These are phyloP conservation scores for Fragaria vesca DNA, from an alignment of 306 rosid genomes.

Conservation along the genomic window DNA sequence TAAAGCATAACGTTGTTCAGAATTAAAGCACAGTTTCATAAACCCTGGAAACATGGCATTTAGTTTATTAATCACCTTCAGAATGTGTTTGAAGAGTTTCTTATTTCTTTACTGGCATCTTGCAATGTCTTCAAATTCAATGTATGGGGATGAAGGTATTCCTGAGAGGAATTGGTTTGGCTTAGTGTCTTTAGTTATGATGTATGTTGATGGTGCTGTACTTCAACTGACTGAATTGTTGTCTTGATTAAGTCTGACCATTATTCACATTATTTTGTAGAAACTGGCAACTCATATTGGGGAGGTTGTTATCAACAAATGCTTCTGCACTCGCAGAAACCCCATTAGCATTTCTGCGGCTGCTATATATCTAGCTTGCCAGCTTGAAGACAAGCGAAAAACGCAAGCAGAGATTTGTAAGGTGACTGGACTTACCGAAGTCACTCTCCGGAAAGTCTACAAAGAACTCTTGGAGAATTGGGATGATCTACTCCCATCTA, in stretches of 20 bases:
- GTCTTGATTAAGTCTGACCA: background rate
- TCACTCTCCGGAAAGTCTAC: slow-evolving; percentile 92
- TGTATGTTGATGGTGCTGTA: background rate
- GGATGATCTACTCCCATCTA: slow-evolving; percentile 95
- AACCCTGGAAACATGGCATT: background rate
- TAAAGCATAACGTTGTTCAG: background rate
- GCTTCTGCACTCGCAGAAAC: slow-evolving; percentile 96
- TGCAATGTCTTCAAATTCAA: background rate
- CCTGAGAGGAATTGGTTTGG: background rate
- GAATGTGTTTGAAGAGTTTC: background rate
- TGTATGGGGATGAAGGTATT: background rate
- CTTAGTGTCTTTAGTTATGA: slow-evolving; percentile 2
- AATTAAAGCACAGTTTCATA: background rate
- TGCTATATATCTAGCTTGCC: slow-evolving; percentile 97
- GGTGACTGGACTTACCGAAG: slow-evolving; percentile 96
- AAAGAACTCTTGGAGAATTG: slow-evolving; percentile 94
- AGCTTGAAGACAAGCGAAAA: slow-evolving; percentile 97
- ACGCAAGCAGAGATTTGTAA: slow-evolving; percentile 96
- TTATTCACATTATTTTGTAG: slow-evolving; percentile 34
- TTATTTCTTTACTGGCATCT: background rate
- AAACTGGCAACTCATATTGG: slow-evolving; percentile 96
- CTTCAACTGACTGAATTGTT: background rate
- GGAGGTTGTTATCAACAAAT: slow-evolving; percentile 95
- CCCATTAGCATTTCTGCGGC: slow-evolving; percentile 98
- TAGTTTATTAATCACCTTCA: slow-evolving; percentile 12